Evolutionary conservation across 2,329 filamentous ascomycete genomes (phyloP), one percentile per base, ranked within the genome.

Genomic region (Colletotrichum salicis): DNA sequence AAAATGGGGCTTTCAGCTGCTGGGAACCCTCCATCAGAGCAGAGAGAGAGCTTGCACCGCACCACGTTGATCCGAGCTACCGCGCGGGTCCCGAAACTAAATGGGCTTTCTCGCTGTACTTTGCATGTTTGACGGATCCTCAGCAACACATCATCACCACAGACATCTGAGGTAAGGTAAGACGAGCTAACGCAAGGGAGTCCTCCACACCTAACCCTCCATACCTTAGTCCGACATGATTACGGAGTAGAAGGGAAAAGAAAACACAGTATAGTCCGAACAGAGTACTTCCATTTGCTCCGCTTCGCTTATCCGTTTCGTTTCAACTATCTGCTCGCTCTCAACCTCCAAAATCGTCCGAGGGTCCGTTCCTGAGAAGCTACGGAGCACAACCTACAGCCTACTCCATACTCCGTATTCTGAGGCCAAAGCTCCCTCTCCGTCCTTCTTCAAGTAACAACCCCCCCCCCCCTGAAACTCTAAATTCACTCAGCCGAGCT

Each of bases 1-100:
- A 11, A 48, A 48, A 64, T 51, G 59, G 65, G 65, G 29, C 64
- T 45, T 54, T 60, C 27, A 64, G n/a, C 59, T 68, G 33, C 55
- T 61, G 35, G 41, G 8, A 48, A 48, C 15, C 41, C 41, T n/a
- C 19, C 10, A 8, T 48, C 33, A 22, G 41, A 48, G 41, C 33
- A 29, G 24, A 27, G 27, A 29, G 27, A 29, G 45, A 61, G 41
- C 64, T 61, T 51, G 52, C 51, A 31, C 24, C 12, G 58, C 58
- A 48, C 24, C 15, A 22, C 52, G 22, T 48, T 55, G 15, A 56
- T 31, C 51, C 22, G 51, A 64, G 33, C 51, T 64, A 31, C 31
- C 54, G 41, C 27, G 54, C 22, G 54, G 27, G 54, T 31, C 48
- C 27, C 58, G 31, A 58, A 37, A 27, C 37, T 13, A 4, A 41